Evolutionary conservation across 2,329 filamentous ascomycete genomes (phyloP).

Genomic region (Apiospora hydei): DNA sequence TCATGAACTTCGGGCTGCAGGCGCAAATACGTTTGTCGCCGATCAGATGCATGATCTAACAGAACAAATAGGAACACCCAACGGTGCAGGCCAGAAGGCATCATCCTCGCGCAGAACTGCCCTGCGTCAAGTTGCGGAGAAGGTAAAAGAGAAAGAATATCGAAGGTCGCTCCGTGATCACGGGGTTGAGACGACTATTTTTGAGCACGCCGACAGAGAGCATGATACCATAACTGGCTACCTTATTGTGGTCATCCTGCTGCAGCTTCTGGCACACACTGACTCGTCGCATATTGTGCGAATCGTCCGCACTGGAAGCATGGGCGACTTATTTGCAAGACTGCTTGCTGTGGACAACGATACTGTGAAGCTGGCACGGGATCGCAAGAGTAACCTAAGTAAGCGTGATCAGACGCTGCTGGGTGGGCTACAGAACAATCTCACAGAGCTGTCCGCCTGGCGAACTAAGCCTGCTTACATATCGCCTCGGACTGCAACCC

Average conservation of each 20-base stretch:
- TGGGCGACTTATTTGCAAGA: constrained; percentile 61
- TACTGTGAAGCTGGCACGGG: constrained; percentile 66
- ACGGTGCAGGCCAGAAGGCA: constrained; percentile 41
- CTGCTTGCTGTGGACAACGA: constrained; percentile 63
- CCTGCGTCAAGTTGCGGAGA: constrained; percentile 65
- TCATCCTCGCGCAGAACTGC: constrained; percentile 64
- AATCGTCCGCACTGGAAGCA: constrained; percentile 61
- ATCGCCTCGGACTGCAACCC: constrained; percentile 68
- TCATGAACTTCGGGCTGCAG: constrained; percentile 70
- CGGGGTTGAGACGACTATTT: constrained; percentile 72
- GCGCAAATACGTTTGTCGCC: constrained; percentile 70
- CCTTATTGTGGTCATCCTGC: constrained; percentile 67
- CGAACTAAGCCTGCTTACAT: constrained; percentile 58
- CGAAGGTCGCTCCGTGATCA: constrained; percentile 76
- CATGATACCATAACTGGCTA: constrained; percentile 69
- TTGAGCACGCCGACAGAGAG: constrained; percentile 66
- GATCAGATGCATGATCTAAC: constrained; percentile 71
- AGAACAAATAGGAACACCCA: constrained; percentile 64
- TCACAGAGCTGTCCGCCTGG: constrained; percentile 68
- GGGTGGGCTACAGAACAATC: constrained; percentile 57
- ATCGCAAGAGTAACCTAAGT: constrained; percentile 73
- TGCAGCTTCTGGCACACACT: constrained; percentile 67
- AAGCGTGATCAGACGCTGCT: constrained; percentile 67
- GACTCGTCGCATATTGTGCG: constrained; percentile 65
- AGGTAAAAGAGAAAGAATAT: constrained; percentile 68